Conservation (phyloP, 2,329 filamentous ascomycete genomes). For the Calonectria pauciramosa region DNA sequence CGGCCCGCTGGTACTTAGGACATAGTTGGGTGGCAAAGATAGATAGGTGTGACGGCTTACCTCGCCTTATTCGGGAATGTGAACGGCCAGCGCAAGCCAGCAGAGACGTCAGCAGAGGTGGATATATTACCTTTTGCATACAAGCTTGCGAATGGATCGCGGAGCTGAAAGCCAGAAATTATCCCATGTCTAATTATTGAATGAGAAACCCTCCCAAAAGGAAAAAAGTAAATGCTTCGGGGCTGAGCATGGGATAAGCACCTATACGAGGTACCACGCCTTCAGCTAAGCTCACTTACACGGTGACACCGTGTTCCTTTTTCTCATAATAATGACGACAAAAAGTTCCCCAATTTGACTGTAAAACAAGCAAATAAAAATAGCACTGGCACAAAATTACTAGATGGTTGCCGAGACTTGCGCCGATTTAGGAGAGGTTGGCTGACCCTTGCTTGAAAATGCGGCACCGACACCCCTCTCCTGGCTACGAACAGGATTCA, state of each 20-base stretch:
- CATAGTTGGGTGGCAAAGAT: constrained; percentile 11
- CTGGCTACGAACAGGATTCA: neutral
- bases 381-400: neutral
- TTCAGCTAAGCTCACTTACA: constrained; percentile 3
- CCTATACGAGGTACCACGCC: neutral
- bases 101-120: neutral
- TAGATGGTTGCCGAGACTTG: neutral
- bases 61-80: neutral
- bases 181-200: constrained; percentile 8
- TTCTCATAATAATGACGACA: neutral
- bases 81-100: neutral
- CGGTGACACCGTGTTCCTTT: neutral
- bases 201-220: neutral
- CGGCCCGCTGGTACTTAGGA: constrained; percentile 25
- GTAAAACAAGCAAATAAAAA: neutral
- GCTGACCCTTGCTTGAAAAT: neutral
- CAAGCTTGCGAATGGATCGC: neutral
- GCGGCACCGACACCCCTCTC: neutral
- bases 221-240: neutral
- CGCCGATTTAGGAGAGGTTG: neutral
- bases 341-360: neutral
- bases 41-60: neutral
- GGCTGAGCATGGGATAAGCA: neutral
- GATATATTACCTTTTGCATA: neutral
- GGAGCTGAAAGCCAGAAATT: neutral